A percentile compares a stretch with the other conserved stretches of the same genome.
Conservation (phyloP, 192 early-diverging fungal genomes). For the Linnemannia schmuckeri region DNA sequence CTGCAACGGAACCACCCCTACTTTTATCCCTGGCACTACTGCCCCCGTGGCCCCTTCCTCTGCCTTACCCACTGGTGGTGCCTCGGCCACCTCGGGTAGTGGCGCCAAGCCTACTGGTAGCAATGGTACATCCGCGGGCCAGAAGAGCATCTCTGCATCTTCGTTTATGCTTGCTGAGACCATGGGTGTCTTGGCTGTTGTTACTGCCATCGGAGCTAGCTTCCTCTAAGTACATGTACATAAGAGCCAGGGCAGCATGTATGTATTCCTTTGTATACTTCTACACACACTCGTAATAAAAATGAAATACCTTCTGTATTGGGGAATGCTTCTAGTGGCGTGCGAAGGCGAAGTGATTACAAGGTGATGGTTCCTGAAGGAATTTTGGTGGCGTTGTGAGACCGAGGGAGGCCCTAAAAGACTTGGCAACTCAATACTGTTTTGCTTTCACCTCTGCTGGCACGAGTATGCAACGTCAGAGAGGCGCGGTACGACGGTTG, state of each 20-base stretch:
- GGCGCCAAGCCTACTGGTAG: neutral
- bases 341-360: too few relatives aligned
- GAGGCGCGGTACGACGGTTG: too few relatives aligned
- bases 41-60: conserved; percentile 4
- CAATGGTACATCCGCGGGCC: neutral
- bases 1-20: conserved; percentile 35
- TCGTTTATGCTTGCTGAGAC: conserved; percentile 10
- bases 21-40: conserved; percentile 15
- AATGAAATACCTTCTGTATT: neutral
- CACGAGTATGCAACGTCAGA: too few relatives aligned
- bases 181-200: conserved; percentile 17
- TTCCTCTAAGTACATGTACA: conserved; percentile 9
- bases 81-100: neutral
- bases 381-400: conserved; percentile 2
- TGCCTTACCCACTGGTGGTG: neutral
- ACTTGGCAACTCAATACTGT: neutral
- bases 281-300: neutral
- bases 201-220: conserved; percentile 13
- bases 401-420: neutral
- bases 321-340: too few relatives aligned
- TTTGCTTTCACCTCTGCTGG: too few relatives aligned
- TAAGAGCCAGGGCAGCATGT: neutral
- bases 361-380: too few relatives aligned
- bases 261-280: neutral
- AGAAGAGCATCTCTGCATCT: neutral